These are phyloP conservation scores for Mortierella sp. DNA, from an alignment of 371 early-diverging fungal species.

Conservation along the genomic window DNA sequence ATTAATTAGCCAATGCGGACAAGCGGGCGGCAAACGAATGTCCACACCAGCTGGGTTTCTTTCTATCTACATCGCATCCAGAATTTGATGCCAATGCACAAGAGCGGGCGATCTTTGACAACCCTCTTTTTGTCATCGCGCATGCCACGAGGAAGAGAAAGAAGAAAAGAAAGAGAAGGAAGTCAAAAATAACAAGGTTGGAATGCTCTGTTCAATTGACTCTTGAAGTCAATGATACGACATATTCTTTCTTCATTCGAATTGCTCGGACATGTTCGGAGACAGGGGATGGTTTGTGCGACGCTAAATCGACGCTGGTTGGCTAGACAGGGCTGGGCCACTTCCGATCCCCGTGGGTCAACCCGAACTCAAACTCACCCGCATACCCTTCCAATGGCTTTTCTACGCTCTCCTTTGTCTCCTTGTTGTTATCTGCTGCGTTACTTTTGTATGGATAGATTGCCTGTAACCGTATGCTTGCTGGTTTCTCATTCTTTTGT, in stretches of 20 bases:
- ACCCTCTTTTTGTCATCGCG: neutral
- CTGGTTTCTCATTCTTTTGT: neutral
- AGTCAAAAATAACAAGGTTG: neutral
- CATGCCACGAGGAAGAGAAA: neutral
- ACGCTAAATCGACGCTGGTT: slow-evolving; percentile 27
- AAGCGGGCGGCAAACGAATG: neutral
- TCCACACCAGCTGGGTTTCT: neutral
- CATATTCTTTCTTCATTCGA: too few species aligned
- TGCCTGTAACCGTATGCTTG: neutral
- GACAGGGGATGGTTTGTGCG: slow-evolving; percentile 26
- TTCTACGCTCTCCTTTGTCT: slow-evolving; percentile 1
- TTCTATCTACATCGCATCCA: neutral
- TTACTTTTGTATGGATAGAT: neutral
- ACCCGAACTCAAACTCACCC: slow-evolving; percentile 27
- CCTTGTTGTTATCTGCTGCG: neutral
- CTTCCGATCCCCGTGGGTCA: slow-evolving; percentile 10
- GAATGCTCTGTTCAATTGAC: neutral
- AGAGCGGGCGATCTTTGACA: slow-evolving; percentile 3
- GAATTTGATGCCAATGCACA: too few species aligned
- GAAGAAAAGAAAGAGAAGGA: neutral
- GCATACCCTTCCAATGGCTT: neutral
- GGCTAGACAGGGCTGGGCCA: neutral
- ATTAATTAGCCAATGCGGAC: neutral
- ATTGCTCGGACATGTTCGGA: slow-evolving; percentile 34
- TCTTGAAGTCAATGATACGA: too few species aligned